Percentiles rank a stretch among this genome's conserved stretches.
Evolutionary conservation across 805 yeast species (phyloP).

Genomic region (Kuraishia piskuri): DNA sequence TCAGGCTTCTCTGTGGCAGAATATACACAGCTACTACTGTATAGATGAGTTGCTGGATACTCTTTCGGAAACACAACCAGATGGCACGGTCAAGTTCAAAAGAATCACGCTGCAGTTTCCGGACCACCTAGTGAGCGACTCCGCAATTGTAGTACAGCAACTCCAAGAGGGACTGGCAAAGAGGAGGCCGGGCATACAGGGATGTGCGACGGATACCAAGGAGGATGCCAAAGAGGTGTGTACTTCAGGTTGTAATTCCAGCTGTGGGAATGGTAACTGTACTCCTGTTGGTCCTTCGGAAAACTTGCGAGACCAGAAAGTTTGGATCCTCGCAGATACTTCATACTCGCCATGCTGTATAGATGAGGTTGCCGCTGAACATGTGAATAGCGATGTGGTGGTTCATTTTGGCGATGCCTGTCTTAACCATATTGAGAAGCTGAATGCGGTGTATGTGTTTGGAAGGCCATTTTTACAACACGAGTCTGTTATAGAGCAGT

Average conservation of each 20-base stretch:
- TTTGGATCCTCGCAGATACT: constrained; percentile 90
- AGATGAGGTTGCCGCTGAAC: constrained; percentile 95
- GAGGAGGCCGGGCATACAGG: background rate
- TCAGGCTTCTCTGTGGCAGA: background rate
- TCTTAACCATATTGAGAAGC: constrained; percentile 62
- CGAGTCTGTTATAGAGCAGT: constrained; percentile 25
- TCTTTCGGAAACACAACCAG: constrained; percentile 19
- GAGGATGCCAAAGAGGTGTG: background rate
- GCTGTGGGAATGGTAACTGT: constrained; percentile 2
- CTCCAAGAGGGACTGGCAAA: constrained; percentile 30
- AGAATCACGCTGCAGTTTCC: constrained; percentile 86
- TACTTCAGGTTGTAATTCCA: constrained; percentile 1
- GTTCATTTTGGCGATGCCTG: constrained; percentile 96
- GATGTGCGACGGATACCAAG: background rate
- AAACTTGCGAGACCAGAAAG: constrained; percentile 25
- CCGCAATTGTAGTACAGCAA: constrained; percentile 57
- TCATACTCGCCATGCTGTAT: constrained; percentile 94
- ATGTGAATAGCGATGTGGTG: constrained; percentile 75
- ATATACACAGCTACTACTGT: constrained; percentile 28
- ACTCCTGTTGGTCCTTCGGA: constrained; percentile 4
- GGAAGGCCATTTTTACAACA: constrained; percentile 56
- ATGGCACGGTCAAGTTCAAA: constrained; percentile 23
- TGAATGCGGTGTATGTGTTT: constrained; percentile 74
- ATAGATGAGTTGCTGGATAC: constrained; percentile 21
- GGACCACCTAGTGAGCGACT: constrained; percentile 68